These are phyloP conservation scores for Colletotrichum cuscutae DNA, from an alignment of 2,329 filamentous ascomycete species.

Conservation along the genomic window DNA sequence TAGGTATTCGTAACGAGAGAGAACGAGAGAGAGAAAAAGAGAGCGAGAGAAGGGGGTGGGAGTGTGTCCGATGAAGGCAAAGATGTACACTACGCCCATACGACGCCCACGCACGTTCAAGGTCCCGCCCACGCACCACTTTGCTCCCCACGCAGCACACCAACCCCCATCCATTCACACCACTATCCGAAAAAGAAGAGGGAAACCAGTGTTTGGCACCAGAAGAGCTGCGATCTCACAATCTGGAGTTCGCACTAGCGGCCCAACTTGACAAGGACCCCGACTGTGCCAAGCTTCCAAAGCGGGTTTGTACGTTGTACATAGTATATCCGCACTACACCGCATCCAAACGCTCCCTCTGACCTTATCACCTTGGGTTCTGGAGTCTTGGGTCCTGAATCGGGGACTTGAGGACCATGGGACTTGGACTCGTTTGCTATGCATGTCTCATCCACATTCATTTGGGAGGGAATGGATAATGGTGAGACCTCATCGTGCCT, in stretches of 20 bases:
- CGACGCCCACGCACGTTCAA: neutral
- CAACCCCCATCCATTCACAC: neutral
- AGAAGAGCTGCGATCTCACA: slow-evolving; percentile 21
- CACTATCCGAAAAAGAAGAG: slow-evolving; percentile 11
- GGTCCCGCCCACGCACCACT: neutral
- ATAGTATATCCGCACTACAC: slow-evolving; percentile 29
- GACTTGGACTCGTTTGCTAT: neutral
- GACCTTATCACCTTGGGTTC: neutral
- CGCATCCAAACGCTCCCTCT: slow-evolving; percentile 1
- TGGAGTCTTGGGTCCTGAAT: too few relatives aligned
- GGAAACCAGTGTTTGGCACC: neutral
- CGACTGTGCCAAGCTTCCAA: slow-evolving; percentile 28
- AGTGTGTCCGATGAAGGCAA: slow-evolving; percentile 9
- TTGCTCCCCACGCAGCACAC: too few relatives aligned
- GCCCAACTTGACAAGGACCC: slow-evolving; percentile 29
- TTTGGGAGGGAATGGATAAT: neutral
- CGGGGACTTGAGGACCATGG: neutral
- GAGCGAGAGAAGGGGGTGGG: neutral
- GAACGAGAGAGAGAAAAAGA: too few relatives aligned
- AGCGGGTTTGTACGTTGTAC: slow-evolving; percentile 6
- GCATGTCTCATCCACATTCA: neutral
- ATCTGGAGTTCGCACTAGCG: slow-evolving; percentile 29
- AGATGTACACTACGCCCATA: too few relatives aligned
- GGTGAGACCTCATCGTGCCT: neutral
- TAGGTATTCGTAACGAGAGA: too few relatives aligned